These are phyloP conservation scores for Calonectria hongkongensis DNA, from an alignment of 2,329 filamentous ascomycete species.

Conservation along the genomic window DNA sequence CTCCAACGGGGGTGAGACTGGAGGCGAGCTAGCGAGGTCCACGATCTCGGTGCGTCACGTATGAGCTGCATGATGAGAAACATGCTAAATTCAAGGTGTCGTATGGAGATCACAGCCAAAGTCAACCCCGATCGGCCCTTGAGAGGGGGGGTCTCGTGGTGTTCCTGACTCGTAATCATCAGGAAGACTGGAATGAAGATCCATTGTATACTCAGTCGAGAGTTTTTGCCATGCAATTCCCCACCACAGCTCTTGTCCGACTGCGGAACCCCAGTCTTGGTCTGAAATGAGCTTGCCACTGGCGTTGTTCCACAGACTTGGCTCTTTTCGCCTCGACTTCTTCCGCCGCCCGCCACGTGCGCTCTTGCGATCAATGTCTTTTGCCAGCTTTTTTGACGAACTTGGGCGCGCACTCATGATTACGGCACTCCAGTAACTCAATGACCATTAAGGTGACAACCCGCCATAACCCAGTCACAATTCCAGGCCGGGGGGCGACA, in stretches of 20 bases:
- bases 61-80: constrained; percentile 40
- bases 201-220: background rate
- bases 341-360: constrained; percentile 1
- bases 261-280: background rate
- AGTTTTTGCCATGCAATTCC: constrained; percentile 15
- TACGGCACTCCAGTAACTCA: constrained; percentile 20
- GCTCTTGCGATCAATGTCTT: constrained; percentile 1
- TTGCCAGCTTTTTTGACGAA: background rate
- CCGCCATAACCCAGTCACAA: constrained; percentile 17
- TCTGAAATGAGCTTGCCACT: constrained; percentile 13
- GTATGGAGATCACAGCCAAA: constrained; percentile 22
- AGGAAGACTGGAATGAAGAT: constrained; percentile 31
- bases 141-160: constrained; percentile 16
- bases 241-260: constrained; percentile 8
- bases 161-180: constrained; percentile 38
- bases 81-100: constrained; percentile 22
- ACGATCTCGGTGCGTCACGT: constrained; percentile 35
- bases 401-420: constrained; percentile 1
- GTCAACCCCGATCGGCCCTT: constrained; percentile 1
- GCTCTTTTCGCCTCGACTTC: constrained; percentile 3
- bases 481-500: constrained; percentile 7
- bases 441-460: constrained; percentile 24
- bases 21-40: constrained; percentile 30
- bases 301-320: constrained; percentile 22
- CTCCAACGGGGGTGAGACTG: constrained; percentile 18